Base-by-base conservation (phyloP, 495 filamentous ascomycete species). In the Hypoxylon fuscum region DNA sequence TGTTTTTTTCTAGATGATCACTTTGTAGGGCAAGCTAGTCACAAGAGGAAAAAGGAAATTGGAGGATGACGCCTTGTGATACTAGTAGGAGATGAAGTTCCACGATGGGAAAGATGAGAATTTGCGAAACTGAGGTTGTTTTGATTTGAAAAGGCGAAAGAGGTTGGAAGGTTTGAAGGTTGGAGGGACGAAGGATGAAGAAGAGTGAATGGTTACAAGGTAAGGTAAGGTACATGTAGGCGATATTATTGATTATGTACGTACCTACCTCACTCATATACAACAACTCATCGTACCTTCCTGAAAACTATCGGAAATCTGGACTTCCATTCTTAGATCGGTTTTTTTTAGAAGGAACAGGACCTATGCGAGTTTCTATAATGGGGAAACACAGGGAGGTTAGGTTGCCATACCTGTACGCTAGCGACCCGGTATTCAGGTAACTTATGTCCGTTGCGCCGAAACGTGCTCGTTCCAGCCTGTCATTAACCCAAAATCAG, bases 401-500 rank as follows among this genome's bases (percentile, higher is more conserved):
- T 21, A 59, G 29, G 47, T 45, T 18, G 55, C 23, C 8, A 17
- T 48, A 59, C 29, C 15, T 11, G 14, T 25, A 8, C 14, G 23
- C 27, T 31, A 22, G 18, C 22, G 15, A 3, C 8, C 23, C 3
- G 5, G n/a, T 42, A 43, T 40, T 25, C 35, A 31, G 17, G 51
- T 40, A 51, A 54, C 43, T n/a, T 63, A 63, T 38, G 45, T 37
- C 51, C 40, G 45, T 50, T 56, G 14, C 51, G 27, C 44, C 14
- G 40, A 42, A 53, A 53, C 56, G 41, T 54, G 49, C 25, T 54
- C 43, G 32, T 37, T 18, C 37, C 37, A 40, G 15, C 49, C 25
- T 27, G 25, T 27, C 25, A 8, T 4, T 4, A 27, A 27, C 25
- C 8, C 25, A 27, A 27, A 27, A 27, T 27, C 25, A 27, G 8